Base-by-base conservation (phyloP, 805 yeast species). In the Kockiozyma suomiensis region DNA sequence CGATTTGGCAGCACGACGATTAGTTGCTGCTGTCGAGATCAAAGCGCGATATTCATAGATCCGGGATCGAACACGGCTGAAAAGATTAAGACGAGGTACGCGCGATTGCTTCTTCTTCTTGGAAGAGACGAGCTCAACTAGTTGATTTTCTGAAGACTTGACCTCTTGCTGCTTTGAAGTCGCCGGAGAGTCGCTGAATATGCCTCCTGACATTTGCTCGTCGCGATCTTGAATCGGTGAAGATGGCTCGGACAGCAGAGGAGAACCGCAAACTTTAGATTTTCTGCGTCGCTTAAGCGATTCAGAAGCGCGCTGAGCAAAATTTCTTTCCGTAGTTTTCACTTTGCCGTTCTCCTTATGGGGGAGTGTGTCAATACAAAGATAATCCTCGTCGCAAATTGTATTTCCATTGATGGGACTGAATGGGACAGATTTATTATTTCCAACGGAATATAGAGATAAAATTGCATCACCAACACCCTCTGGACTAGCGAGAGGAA, bases 401-500 rank as follows among this genome's bases (percentile, higher is more conserved):
- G 56, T 19, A 32, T 52, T 52, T 6, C 50, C 56, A 28, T 32
- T 28, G 4, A 52, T 17, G 17, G 56, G 56, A 23, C 56, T 52
- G 12, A 17, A 25, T 7, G 56, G 50, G 7, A 52, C 41, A 7
- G 48, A 35, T 19, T 51, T 51, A 26, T 23, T 40, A 5, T 26
- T 41, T 4, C 26, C 26, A 2, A 15, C 25, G 21, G 38, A 12
- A n/a, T 38, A 6, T 15, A 13, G 10, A 6, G 48, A 28, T 13
- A 32, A 26, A 5, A 12, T 15, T 13, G 48, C 23, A 12, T 33
- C n/a, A 13, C 19, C 43, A 2, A 25, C 8, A 21, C 28, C 59
- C 6, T 28, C 23, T 19, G 56, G n/a, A 21, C n/a, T 38, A 3
- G 61, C 62, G 32, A 50, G 26, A 13, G 64, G 64, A 12, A 59